Base-by-base conservation (phyloP, 345 rosid species). In the Triadica sebifera region DNA sequence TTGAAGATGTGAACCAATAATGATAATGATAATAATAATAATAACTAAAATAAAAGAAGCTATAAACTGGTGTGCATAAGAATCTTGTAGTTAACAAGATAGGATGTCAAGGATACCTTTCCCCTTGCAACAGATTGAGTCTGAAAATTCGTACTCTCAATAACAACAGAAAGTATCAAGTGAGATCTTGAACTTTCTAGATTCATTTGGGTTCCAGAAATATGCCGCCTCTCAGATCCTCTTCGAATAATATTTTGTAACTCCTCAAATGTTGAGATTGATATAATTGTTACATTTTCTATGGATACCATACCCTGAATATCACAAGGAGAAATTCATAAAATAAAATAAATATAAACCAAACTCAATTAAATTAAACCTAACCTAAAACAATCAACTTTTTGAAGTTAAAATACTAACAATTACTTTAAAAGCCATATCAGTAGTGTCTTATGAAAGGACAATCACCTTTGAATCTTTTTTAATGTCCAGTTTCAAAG, bases 181-280 rank as follows among this genome's bases (percentile, higher is more conserved):
- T 95, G 99, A 70, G 99, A 95, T 80, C 99, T 89, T 39, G 98
- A 95, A 77, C 99, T 95, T 82, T 95, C 94, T 78, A 89, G 96
- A 75, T 93, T 95, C 99, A 95, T 95, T 43, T 87, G 94, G 67
- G 99, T 95, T 74, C 91, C 98, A 47, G 94, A 91, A 12, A 84
- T 90, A 80, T 95, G 99, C 43, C 99, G 76, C 72, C 67, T 89
- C 62, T 93, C 98, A 59, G 92, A 91, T 71, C 99, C 99, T 75
- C 86, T 84, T 68, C 90, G 88, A 71, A 93, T 88, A 68, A 95
- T 91, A 66, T 56, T 80, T 65, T 87, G 84, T 39, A 95, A 63
- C 79, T 93, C 98, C 66, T 95, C 97, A 65, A 84, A 81, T 41
- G 90, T 87, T 71, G 99, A 85, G 70, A 95, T 85, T 24, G 93